Conservation (phyloP, 306 rosid genomes). For the Trifolium fragiferum region DNA sequence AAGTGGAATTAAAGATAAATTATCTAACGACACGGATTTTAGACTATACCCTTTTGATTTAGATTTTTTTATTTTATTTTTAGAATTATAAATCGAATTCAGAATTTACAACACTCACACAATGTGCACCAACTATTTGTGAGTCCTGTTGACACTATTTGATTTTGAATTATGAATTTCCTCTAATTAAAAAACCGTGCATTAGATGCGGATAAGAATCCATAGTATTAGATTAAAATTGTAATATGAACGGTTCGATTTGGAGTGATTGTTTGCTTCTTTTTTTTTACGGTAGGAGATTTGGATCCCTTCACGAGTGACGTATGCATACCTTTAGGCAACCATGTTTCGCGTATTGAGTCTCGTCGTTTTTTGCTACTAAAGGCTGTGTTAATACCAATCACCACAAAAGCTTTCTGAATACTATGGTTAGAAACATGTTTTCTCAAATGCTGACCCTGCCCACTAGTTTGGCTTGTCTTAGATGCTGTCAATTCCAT, state of each 20-base stretch:
- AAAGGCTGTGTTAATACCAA: slow-evolving; percentile 89
- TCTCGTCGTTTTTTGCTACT: slow-evolving; percentile 84
- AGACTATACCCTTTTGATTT: background rate
- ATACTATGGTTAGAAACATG: slow-evolving; percentile 24
- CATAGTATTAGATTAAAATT: background rate
- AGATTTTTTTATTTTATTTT: background rate
- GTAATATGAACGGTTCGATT: background rate
- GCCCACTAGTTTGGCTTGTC: slow-evolving; percentile 45
- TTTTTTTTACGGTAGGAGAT: too few relatives aligned
- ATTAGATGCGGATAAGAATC: too few relatives aligned
- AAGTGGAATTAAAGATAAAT: background rate
- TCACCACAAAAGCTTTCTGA: slow-evolving; percentile 80
- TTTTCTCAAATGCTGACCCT: slow-evolving; percentile 39
- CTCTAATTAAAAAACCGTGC: too few relatives aligned
- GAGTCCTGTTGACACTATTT: too few relatives aligned
- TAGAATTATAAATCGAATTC: too few relatives aligned
- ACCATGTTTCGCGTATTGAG: slow-evolving; percentile 80
- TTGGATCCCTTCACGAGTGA: too few relatives aligned
- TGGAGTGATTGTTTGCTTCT: background rate
- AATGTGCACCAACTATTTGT: background rate
- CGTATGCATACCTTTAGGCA: slow-evolving; percentile 60
- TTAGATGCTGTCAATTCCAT: slow-evolving; percentile 69
- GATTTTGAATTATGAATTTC: too few relatives aligned
- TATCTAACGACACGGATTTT: background rate
- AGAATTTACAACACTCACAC: background rate